Evolutionary conservation across 441 rosid species (phyloP).

Genomic region (Melastoma candidum): DNA sequence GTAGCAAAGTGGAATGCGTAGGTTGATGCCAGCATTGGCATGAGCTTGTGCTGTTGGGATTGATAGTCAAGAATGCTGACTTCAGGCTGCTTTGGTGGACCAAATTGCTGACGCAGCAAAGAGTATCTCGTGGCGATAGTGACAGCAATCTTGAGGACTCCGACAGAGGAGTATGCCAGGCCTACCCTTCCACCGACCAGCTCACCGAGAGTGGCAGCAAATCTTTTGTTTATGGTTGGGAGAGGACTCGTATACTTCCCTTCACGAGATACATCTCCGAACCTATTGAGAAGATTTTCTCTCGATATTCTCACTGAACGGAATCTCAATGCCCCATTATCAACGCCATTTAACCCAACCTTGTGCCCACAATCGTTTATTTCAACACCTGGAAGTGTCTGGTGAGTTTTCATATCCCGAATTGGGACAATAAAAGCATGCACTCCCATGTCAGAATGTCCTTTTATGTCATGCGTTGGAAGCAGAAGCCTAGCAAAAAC

Average conservation of each 20-base stretch:
- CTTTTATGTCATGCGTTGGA: constrained; percentile 73
- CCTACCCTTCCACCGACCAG: constrained; percentile 97
- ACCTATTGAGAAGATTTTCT: constrained; percentile 91
- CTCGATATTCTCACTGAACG: constrained; percentile 80
- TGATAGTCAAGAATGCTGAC: constrained; percentile 96
- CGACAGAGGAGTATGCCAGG: constrained; percentile 83
- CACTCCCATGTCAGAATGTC: constrained; percentile 83
- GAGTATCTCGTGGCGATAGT: constrained; percentile 89
- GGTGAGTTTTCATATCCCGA: constrained; percentile 73
- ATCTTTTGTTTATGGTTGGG: constrained; percentile 83
- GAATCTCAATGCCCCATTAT: constrained; percentile 92
- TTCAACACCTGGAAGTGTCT: constrained; percentile 80
- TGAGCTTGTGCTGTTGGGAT: constrained; percentile 98
- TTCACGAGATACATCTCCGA: constrained; percentile 87
- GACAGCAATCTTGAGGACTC: constrained; percentile 70
- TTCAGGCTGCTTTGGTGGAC: constrained; percentile 95
- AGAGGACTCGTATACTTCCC: constrained; percentile 91
- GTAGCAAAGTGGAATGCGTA: constrained; percentile 92
- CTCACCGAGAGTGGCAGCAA: constrained; percentile 93
- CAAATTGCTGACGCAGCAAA: constrained; percentile 84
- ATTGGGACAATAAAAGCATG: constrained; percentile 95
- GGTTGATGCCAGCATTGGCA: constrained; percentile 97
- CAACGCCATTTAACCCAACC: constrained; percentile 91
- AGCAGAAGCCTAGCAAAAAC: constrained; percentile 82
- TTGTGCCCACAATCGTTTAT: constrained; percentile 94